phyloP scores from a whole-genome alignment of 345 rosid species.

The Eucalyptus tenuipes region DNA sequence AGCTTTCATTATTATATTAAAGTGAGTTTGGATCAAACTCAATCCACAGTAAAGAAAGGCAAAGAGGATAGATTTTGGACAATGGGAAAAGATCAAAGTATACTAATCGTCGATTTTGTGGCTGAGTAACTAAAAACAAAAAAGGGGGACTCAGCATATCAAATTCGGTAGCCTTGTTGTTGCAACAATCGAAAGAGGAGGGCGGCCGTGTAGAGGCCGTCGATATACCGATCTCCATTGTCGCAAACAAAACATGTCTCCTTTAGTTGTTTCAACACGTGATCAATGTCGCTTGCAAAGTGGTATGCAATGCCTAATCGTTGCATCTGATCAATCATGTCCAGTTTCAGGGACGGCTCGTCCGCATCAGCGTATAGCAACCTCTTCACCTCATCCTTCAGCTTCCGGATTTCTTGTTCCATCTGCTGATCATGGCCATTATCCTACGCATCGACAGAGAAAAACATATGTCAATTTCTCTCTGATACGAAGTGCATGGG shows the following conservation, averaged over 20 bases:
- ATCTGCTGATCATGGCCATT: background rate
- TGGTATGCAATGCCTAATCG: conserved; percentile 2
- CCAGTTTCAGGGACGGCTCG: background rate
- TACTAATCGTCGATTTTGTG: background rate
- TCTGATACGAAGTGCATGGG: background rate
- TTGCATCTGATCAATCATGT: conserved; percentile 2
- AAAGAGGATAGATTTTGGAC: too few relatives aligned
- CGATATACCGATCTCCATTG: background rate
- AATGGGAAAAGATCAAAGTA: too few relatives aligned
- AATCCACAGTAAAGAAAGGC: too few relatives aligned
- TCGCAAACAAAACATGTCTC: background rate
- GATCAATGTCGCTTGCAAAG: conserved; percentile 4
- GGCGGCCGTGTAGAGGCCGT: background rate
- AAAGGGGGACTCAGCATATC: background rate
- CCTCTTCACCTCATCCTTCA: background rate
- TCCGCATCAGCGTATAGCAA: background rate
- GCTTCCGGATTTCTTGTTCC: background rate
- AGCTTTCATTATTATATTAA: too few relatives aligned
- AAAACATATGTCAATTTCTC: background rate
- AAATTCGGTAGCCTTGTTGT: conserved; percentile 4
- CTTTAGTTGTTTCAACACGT: background rate
- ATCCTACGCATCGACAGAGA: background rate
- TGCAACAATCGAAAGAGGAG: conserved; percentile 6
- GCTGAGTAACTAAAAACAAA: background rate
- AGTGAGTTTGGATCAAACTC: too few relatives aligned